A percentile compares a stretch with the other conserved stretches of the same genome.
These are phyloP conservation scores for Xylaria digitata DNA, from an alignment of 2,329 filamentous ascomycete species.

Conservation along the genomic window DNA sequence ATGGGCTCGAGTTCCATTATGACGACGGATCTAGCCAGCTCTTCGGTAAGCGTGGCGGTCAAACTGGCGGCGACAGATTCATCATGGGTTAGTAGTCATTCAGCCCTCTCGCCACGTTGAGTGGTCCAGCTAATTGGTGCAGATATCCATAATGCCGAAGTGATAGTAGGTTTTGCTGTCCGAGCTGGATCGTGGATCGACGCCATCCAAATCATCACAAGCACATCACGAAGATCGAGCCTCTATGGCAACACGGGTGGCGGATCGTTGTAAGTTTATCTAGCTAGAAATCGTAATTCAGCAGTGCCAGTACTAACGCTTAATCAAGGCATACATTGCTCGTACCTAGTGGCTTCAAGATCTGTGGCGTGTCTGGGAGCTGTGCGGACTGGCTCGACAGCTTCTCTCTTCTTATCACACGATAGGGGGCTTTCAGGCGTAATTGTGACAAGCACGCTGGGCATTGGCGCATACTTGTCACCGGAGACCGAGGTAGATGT, in stretches of 20 bases:
- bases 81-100: conserved; percentile 71
- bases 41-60: conserved; percentile 80
- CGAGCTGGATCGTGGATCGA: conserved; percentile 86
- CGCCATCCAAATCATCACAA: conserved; percentile 90
- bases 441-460: conserved; percentile 1
- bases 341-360: conserved; percentile 86
- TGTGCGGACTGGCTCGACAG: conserved; percentile 85
- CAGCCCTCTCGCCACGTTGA: neutral
- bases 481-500: conserved; percentile 11
- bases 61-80: conserved; percentile 77
- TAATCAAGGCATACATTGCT: conserved; percentile 80
- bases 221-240: conserved; percentile 83
- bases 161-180: conserved; percentile 86
- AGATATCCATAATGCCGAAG: conserved; percentile 88
- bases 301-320: conserved; percentile 40
- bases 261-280: conserved; percentile 79
- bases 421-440: conserved; percentile 56
- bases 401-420: conserved; percentile 82
- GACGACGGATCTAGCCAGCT: conserved; percentile 86
- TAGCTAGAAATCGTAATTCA: conserved; percentile 6
- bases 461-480: conserved; percentile 21
- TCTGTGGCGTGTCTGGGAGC: conserved; percentile 88
- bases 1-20: conserved; percentile 93
- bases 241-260: conserved; percentile 85
- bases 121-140: conserved; percentile 19